Evolutionary conservation across 345 rosid genomes (phyloP), one percentile per base, ranked within the genome.

Genomic region (Camelina neglecta): DNA sequence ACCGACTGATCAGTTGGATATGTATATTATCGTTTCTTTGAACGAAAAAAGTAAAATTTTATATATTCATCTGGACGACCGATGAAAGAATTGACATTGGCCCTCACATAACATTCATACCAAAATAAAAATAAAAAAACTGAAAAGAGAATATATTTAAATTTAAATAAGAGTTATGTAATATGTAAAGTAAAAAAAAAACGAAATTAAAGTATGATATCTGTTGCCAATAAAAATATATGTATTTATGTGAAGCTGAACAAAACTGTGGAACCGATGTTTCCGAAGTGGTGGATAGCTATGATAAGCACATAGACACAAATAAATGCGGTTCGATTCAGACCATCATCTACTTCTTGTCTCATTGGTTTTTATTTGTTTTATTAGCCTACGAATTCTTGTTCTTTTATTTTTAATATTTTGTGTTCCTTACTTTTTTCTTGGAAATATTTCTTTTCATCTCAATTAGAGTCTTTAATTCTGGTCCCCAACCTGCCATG

Each of bases 321-420:
- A 55, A 50, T 11, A 75, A 54, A 76, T 87, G 95, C 90, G 57
- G 78, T 87, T 89, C 74, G 75, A 86, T 70, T 87, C 92, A 81
- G 85, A 82, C 80, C 85, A 80, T 83, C 75, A 84, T 74, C 79
- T 80, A 65, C 60, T 7, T 53, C 42, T 69, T 69, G 69, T 49
- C 80, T 77, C 49, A 80, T 63, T 75, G 24, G 73, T 67, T 67
- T 75, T 56, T 45, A 69, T 65, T 79, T 63, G 54, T 11, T 67
- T 50, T 63, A 16, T 51, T 38, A n/a, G 9, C 50, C 39, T 60
- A 23, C 39, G 38, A 60, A 29, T 11, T 67, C 20, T 47, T 15
- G 69, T 29, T 13, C 57, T 67, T 60, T 74, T 53, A n/a, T 39
- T 55, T 55, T 24, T 38, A 44, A 21, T 36, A 11, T 60, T 5